These are phyloP conservation scores for Fistulinella prunicolor DNA, from an alignment of 768 basidiomycete species.

Conservation along the genomic window DNA sequence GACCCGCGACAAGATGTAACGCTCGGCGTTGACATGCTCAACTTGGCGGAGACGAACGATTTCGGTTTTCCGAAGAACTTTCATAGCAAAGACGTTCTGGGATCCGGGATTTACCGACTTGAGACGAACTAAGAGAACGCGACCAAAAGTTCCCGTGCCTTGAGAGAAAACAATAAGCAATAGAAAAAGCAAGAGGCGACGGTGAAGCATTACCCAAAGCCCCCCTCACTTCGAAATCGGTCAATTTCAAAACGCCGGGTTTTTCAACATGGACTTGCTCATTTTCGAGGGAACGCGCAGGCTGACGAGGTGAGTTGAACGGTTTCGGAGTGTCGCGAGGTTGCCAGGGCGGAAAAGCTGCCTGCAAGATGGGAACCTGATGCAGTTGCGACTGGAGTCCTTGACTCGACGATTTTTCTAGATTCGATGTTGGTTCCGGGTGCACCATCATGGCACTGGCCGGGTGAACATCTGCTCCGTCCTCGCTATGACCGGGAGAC, in stretches of 20 bases:
- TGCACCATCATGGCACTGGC: slow-evolving; percentile 2
- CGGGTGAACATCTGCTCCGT: slow-evolving; percentile 23
- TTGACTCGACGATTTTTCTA: slow-evolving; percentile 11
- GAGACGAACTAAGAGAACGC: slow-evolving; percentile 87
- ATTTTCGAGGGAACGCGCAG: slow-evolving; percentile 63
- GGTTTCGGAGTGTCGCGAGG: slow-evolving; percentile 1
- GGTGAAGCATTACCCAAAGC: slow-evolving; percentile 55
- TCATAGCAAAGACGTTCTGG: slow-evolving; percentile 74
- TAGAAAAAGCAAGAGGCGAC: background rate
- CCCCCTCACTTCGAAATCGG: slow-evolving; percentile 80
- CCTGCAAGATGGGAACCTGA: slow-evolving; percentile 4
- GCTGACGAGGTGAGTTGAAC: slow-evolving; percentile 33
- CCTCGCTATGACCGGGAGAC: slow-evolving; percentile 55
- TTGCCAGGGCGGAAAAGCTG: slow-evolving; percentile 13
- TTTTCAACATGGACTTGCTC: slow-evolving; percentile 62
- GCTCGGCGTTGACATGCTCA: slow-evolving; percentile 96
- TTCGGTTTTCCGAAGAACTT: slow-evolving; percentile 82
- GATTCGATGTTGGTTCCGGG: slow-evolving; percentile 12
- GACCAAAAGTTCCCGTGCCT: slow-evolving; percentile 97
- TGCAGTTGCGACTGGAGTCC: slow-evolving; percentile 6
- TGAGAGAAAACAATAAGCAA: slow-evolving; percentile 5
- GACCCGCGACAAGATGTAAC: slow-evolving; percentile 87
- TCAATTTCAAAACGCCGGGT: slow-evolving; percentile 56
- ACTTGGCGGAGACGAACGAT: slow-evolving; percentile 91
- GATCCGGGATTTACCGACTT: slow-evolving; percentile 45